Evolutionary conservation across 257 asterid genomes (phyloP), one percentile per base, ranked within the genome.

Genomic region (Schizonepeta tenuifolia): DNA sequence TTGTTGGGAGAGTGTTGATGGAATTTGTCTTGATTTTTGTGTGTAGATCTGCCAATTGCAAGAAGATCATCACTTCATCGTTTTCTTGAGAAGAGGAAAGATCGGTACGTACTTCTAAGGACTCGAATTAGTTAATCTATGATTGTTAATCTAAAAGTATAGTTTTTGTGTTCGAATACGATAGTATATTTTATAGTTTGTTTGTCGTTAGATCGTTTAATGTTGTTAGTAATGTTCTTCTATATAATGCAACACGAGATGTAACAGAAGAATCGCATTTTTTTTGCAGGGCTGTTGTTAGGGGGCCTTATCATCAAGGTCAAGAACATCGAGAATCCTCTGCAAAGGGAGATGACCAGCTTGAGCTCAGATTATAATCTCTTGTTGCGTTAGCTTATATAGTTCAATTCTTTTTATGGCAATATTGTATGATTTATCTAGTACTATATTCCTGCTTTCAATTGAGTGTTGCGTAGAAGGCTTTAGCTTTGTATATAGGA

Each of bases 51-150:
- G 79, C 97, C 97, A 43, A 91, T 91, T 53, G 96, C 96, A 40
- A 84, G 97, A 71, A 86, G 94, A 81, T 86, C 97, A 15, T 91
- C 97, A 9, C 86, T 91, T 15, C 87, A 86, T 79, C 84, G 97
- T 67, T 91, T 91, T 77, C 89, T 89, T 22, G 96, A 55, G 79
- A 91, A 87, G 91, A 83, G 96, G 80, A 87, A 84, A 83, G 96
- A 89, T 55, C 80, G 95, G 96, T 87, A 85, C 21, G 72, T 46
- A 24, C 2, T 24, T 24, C 26, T 24, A 1, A 24, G 1, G 26
- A 1, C 26, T 24, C 26, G 26, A n/a, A n/a, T n/a, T n/a, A n/a
- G n/a, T n/a, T n/a, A n/a, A n/a, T n/a, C n/a, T n/a, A n/a, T n/a
- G n/a, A n/a, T 36, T 36, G 41, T 36, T 36, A 36, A 36, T 36